Conservation (phyloP, 345 rosid species). For the Heritiera littoralis region DNA sequence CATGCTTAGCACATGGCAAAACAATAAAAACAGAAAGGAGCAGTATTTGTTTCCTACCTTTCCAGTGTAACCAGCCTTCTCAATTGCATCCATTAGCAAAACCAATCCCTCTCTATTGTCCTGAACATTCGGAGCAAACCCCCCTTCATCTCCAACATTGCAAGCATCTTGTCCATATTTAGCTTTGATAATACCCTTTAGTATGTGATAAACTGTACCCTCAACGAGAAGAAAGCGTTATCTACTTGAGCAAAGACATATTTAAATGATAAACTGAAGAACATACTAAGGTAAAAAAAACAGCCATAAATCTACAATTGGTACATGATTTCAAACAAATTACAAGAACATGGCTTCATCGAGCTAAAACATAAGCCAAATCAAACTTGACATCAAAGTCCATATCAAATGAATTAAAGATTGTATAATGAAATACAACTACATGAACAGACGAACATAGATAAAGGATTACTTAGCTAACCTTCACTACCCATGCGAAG, state of each 20-base stretch:
- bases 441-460: not conserved
- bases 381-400: not conserved
- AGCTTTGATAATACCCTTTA: constrained; percentile 83
- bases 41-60: constrained; percentile 46
- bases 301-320: not conserved
- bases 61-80: constrained; percentile 92
- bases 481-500: constrained; percentile 98
- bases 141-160: constrained; percentile 99
- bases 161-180: constrained; percentile 99
- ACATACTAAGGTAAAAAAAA: not conserved
- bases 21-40: not conserved
- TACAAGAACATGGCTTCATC: not conserved
- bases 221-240: constrained; percentile 13
- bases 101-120: constrained; percentile 96
- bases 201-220: constrained; percentile 72
- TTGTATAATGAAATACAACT: not conserved
- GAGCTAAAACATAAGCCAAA: not conserved
- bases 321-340: not conserved
- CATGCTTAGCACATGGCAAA: constrained; percentile 12
- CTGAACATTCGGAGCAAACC: constrained; percentile 98
- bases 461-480: constrained; percentile 27
- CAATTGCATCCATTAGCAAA: constrained; percentile 95
- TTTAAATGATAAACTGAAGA: not conserved
- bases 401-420: not conserved
- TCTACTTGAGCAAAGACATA: not conserved